Percentiles rank a stretch among this genome's conserved stretches.
These are phyloP conservation scores for Punica granatum DNA, from an alignment of 345 rosid genomes.

Conservation along the genomic window DNA sequence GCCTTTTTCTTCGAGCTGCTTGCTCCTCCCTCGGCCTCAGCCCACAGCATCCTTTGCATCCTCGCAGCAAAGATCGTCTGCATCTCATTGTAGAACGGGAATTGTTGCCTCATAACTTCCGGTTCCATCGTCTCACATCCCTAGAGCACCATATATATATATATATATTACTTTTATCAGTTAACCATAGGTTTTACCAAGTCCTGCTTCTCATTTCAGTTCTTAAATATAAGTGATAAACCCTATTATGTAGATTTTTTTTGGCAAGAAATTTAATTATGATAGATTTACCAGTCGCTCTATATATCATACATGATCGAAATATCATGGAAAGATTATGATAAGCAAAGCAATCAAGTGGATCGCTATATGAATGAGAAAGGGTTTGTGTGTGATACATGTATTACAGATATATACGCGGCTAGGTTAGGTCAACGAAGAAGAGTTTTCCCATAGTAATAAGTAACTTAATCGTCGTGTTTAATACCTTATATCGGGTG, in stretches of 20 bases:
- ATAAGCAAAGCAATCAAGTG: no score
- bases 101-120: conserved; percentile 68
- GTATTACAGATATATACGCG: not conserved
- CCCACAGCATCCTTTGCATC: conserved; percentile 73
- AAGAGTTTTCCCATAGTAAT: no score
- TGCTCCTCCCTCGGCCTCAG: conserved; percentile 56
- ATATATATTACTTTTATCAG: not conserved
- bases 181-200: no score
- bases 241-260: no score
- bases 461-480: no score
- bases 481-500: conserved; percentile 80
- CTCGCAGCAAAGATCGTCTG: conserved; percentile 54
- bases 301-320: no score
- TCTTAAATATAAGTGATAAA: no score
- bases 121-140: conserved; percentile 83
- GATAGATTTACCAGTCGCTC: no score
- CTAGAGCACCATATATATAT: conserved; percentile 19
- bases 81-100: conserved; percentile 74
- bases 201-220: no score
- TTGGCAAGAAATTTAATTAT: no score
- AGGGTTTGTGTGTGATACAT: not conserved
- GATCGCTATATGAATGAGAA: no score
- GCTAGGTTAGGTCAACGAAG: no score
- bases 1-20: conserved; percentile 47
- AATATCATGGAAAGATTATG: not conserved